phyloP scores from a whole-genome alignment of 192 early-diverging fungal genomes.

The Pilobolus umbonatus region DNA sequence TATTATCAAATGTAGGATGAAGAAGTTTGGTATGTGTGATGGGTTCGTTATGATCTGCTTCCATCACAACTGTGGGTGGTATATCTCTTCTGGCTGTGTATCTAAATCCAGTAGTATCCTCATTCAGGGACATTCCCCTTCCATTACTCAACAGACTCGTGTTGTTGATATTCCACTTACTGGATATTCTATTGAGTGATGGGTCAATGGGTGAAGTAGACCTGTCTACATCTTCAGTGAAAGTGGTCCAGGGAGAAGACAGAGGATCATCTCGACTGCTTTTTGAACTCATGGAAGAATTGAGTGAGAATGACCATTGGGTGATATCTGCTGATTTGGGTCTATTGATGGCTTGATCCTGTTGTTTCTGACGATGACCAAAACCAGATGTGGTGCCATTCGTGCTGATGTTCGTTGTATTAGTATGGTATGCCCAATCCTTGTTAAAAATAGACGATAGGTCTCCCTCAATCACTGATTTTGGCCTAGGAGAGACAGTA shows the following conservation, averaged over 20 bases:
- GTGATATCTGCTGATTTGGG: conserved; percentile 38
- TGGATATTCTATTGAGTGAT: background rate
- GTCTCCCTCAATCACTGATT: conserved; percentile 31
- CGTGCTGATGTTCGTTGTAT: background rate
- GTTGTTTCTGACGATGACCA: background rate
- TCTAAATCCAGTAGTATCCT: background rate
- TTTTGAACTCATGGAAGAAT: conserved; percentile 5
- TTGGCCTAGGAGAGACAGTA: conserved; percentile 9
- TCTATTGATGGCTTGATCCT: conserved; percentile 14
- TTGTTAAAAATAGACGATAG: conserved; percentile 14
- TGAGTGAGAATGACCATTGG: conserved; percentile 28
- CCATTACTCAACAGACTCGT: background rate
- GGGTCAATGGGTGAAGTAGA: background rate
- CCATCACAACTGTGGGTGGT: background rate
- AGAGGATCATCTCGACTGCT: background rate
- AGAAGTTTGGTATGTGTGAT: too few species aligned
- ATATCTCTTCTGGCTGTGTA: background rate
- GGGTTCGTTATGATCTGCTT: background rate
- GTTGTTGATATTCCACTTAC: background rate
- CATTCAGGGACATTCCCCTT: background rate
- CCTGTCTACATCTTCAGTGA: background rate
- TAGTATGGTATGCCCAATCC: conserved; percentile 15
- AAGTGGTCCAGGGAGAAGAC: background rate
- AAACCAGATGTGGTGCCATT: background rate
- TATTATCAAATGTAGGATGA: background rate